Evolutionary conservation across 306 rosid species (phyloP), one percentile per base, ranked within the genome.

Genomic region (Betula pendula): DNA sequence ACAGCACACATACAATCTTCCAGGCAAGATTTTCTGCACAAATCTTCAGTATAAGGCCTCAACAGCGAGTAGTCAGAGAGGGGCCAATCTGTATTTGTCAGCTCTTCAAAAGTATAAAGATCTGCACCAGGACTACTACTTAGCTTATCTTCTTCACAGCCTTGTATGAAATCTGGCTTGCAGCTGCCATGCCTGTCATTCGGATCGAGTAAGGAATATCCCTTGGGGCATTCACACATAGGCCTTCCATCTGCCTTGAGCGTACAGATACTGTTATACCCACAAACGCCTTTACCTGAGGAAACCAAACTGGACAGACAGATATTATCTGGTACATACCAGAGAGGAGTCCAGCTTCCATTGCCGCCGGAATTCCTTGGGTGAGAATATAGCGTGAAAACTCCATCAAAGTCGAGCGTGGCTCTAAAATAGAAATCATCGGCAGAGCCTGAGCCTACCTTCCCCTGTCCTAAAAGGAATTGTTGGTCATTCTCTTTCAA

Each of bases 331-430:
- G 88, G 88, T 12, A 10, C 2, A 12, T 40, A 27, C 74, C 33
- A 44, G 40, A 22, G 16, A 59, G 52, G 7, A 7, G 35, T 12
- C 88, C 88, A 81, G 19, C 74, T 75, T 38, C 44, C 75, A 4
- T 25, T 71, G 13, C 44, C 4, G 10, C 16, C 27, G 24, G 77
- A 19, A 48, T 17, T 81, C 56, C 51, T 89, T 1, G 88, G 86
- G 43, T 78, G 72, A 52, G 70, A 75, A 27, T 85, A 79, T 49
- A 38, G 16, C 0, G 81, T 49, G 8, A 89, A 82, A 85, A 80
- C 68, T n/a, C 91, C 94, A 50, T 87, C 90, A 80, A 77, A 89
- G 50, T 80, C 58, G 6, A 89, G 81, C 1, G 83, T 85, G 53
- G 89, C 87, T 74, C 87, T 87, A 6, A 71, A 68, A 42, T 84